Evolutionary conservation across 2,329 filamentous ascomycete species (phyloP).

Genomic region (Diaporthe sp.): DNA sequence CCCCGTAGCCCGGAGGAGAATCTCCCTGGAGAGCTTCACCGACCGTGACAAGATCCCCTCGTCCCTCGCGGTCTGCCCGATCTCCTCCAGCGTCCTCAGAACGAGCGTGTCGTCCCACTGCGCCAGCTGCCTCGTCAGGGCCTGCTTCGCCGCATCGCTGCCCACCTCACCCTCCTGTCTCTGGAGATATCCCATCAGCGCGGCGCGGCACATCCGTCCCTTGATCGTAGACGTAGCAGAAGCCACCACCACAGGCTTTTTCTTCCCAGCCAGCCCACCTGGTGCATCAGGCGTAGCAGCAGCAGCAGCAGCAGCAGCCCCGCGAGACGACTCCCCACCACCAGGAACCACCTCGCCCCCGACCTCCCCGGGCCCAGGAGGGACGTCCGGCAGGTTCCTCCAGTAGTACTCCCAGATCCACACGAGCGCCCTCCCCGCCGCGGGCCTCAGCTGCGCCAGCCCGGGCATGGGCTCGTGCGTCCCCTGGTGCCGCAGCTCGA

Average conservation of each 20-base stretch:
- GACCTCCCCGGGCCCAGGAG: neutral
- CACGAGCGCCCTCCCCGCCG: constrained; percentile 76
- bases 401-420: constrained; percentile 97
- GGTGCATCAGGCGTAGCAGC: constrained; percentile 8
- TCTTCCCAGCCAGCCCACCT: constrained; percentile 2
- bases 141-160: constrained; percentile 40
- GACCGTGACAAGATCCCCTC: constrained; percentile 46
- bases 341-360: neutral
- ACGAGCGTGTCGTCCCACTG: constrained; percentile 47
- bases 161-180: constrained; percentile 45
- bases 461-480: constrained; percentile 90
- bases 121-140: constrained; percentile 43
- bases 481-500: constrained; percentile 89
- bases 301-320: neutral
- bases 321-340: neutral
- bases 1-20: constrained; percentile 41
- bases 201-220: constrained; percentile 46
- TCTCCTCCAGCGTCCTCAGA: constrained; percentile 46
- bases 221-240: constrained; percentile 10
- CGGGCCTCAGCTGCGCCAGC: constrained; percentile 77
- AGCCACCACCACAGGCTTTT: constrained; percentile 15
- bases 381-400: constrained; percentile 64
- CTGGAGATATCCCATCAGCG: constrained; percentile 55
- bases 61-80: constrained; percentile 47
- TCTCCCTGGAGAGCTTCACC: constrained; percentile 44